Evolutionary conservation across 306 rosid genomes (phyloP).

Genomic region (Casuarina equisetifolia): DNA sequence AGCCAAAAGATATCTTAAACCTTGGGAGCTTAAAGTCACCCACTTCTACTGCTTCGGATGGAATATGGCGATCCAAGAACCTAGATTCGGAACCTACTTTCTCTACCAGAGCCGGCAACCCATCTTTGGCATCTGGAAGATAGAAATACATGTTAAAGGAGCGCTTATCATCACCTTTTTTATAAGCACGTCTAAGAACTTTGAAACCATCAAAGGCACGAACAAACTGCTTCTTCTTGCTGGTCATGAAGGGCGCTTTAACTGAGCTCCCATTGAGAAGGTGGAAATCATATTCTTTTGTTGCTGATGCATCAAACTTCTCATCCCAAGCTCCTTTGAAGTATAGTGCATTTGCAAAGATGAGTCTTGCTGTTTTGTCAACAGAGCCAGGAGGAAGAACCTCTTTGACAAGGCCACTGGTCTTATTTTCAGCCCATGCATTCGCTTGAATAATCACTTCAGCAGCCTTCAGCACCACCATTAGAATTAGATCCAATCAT

Average conservation of each 20-base stretch:
- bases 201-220: constrained; percentile 56
- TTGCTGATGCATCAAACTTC: constrained; percentile 56
- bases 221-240: constrained; percentile 46
- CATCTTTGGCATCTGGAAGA: constrained; percentile 73
- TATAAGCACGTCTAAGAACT: constrained; percentile 69
- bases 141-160: constrained; percentile 63
- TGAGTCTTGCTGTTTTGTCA: constrained; percentile 49
- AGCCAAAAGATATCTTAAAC: constrained; percentile 69
- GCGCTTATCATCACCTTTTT: constrained; percentile 61
- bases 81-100: constrained; percentile 51
- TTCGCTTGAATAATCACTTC: constrained; percentile 64
- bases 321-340: constrained; percentile 80
- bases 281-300: constrained; percentile 57
- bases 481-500: constrained; percentile 7
- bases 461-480: constrained; percentile 45
- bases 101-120: constrained; percentile 60
- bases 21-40: constrained; percentile 73
- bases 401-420: constrained; percentile 61
- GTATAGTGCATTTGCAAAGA: constrained; percentile 72
- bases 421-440: constrained; percentile 74
- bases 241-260: constrained; percentile 75
- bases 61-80: constrained; percentile 57
- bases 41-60: constrained; percentile 35
- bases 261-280: constrained; percentile 55
- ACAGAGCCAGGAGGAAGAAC: constrained; percentile 65